These are phyloP conservation scores for Pholiota adiposa DNA, from an alignment of 1,284 basidiomycete genomes.

Conservation along the genomic window DNA sequence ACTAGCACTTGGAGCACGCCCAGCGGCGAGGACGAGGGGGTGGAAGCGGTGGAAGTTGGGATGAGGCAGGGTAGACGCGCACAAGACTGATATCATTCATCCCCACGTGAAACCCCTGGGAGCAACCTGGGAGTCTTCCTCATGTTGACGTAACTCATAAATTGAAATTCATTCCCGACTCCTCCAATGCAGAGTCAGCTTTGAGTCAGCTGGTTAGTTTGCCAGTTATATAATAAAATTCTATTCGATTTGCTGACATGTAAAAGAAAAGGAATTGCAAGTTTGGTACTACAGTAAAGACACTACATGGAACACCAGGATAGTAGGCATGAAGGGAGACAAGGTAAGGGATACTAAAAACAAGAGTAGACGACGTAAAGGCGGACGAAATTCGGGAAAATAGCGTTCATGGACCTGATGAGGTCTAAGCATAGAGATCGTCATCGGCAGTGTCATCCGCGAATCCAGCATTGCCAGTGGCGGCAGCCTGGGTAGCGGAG, in stretches of 20 bases:
- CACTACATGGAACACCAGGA: not conserved
- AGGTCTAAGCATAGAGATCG: conserved; percentile 84
- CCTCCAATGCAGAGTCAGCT: not conserved
- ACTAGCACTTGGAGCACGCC: not conserved
- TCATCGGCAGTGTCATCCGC: conserved; percentile 83
- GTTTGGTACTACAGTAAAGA: conserved; percentile 9
- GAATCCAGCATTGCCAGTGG: conserved; percentile 80
- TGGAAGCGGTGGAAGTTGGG: not conserved
- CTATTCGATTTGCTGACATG: not conserved
- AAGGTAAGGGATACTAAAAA: not conserved
- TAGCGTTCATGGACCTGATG: too few species aligned
- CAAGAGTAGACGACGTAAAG: not conserved
- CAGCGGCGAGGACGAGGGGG: not conserved
- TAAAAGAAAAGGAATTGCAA: not conserved
- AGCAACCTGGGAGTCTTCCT: too few species aligned
- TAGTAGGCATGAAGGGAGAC: not conserved
- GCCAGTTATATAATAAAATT: not conserved
- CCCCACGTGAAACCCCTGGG: conserved; percentile 10
- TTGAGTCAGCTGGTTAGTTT: not conserved
- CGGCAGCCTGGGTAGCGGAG: conserved; percentile 46
- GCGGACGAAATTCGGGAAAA: too few species aligned
- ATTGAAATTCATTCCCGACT: not conserved
- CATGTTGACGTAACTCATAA: not conserved
- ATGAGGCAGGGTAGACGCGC: not conserved
- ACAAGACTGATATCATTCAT: conserved; percentile 14